Percentiles rank a stretch among this genome's conserved stretches.
Conservation (phyloP, 2,329 filamentous ascomycete species). For the Sclerotinia borealis region DNA sequence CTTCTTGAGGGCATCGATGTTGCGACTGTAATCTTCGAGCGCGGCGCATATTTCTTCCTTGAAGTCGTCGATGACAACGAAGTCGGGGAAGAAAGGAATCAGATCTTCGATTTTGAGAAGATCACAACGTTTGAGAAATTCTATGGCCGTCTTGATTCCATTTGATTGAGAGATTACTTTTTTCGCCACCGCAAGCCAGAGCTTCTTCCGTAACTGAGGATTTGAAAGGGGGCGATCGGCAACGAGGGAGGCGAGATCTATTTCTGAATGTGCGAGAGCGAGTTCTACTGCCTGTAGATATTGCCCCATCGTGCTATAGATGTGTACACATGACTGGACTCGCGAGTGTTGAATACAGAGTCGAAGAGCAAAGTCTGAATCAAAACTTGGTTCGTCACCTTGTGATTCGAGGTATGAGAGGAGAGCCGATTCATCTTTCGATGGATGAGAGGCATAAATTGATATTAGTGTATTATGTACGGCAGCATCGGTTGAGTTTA, state of each 20-base stretch:
- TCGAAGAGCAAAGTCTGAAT: constrained; percentile 91
- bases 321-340: constrained; percentile 91
- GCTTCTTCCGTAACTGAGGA: constrained; percentile 76
- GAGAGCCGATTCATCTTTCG: constrained; percentile 76
- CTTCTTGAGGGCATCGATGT: constrained; percentile 79
- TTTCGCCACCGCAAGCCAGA: constrained; percentile 92
- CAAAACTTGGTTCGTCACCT: constrained; percentile 78
- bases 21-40: constrained; percentile 85
- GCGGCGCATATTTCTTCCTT: constrained; percentile 96
- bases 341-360: constrained; percentile 92
- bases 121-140: constrained; percentile 87
- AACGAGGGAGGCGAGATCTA: constrained; percentile 83
- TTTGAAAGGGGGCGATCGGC: constrained; percentile 80
- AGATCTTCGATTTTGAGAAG: constrained; percentile 91
- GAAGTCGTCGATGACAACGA: constrained; percentile 98
- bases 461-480: constrained; percentile 97
- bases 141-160: constrained; percentile 88
- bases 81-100: constrained; percentile 97
- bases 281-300: constrained; percentile 90
- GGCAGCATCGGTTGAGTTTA: constrained; percentile 73
- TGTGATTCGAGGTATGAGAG: constrained; percentile 88
- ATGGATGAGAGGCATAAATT: constrained; percentile 83
- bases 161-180: constrained; percentile 84
- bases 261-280: constrained; percentile 80
- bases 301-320: constrained; percentile 94